These are phyloP conservation scores for Forsythia viridissima DNA, from an alignment of 257 asterid genomes.

Conservation along the genomic window DNA sequence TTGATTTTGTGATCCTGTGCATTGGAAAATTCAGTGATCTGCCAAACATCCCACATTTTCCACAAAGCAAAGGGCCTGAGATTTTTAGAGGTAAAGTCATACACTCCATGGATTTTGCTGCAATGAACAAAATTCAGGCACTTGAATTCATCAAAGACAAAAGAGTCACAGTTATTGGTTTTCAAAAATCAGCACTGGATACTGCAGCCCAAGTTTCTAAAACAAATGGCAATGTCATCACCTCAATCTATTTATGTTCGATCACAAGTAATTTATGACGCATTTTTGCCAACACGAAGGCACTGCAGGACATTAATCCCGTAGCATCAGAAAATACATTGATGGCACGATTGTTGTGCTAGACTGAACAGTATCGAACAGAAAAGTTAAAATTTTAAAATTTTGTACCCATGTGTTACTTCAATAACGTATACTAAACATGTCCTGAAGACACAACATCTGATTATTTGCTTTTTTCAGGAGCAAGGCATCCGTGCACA, in stretches of 20 bases:
- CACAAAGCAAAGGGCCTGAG: slow-evolving; percentile 31
- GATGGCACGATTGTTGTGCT: not conserved
- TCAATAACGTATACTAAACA: not conserved
- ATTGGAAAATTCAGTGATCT: slow-evolving; percentile 57
- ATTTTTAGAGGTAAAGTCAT: slow-evolving; percentile 44
- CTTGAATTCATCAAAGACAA: slow-evolving; percentile 40
- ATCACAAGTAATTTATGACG: not conserved
- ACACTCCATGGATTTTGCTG: slow-evolving; percentile 70
- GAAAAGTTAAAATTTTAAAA: not conserved
- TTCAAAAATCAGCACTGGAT: slow-evolving; percentile 70
- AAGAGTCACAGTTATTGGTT: slow-evolving; percentile 60
- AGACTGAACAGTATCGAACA: not conserved
- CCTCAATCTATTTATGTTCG: not conserved
- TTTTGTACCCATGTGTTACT: not conserved
- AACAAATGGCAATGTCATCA: slow-evolving; percentile 39
- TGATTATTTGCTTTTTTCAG: slow-evolving; percentile 26
- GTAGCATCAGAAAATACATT: no score
- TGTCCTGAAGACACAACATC: not conserved
- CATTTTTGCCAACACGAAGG: not conserved
- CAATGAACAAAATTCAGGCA: slow-evolving; percentile 45
- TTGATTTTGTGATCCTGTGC: slow-evolving; percentile 63
- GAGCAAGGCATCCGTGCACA: slow-evolving; percentile 51
- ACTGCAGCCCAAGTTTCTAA: slow-evolving; percentile 52
- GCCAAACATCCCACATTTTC: slow-evolving; percentile 49
- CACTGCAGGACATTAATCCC: no score